Evolutionary conservation across 306 rosid genomes (phyloP).

Genomic region (Lithocarpus polystachyus): DNA sequence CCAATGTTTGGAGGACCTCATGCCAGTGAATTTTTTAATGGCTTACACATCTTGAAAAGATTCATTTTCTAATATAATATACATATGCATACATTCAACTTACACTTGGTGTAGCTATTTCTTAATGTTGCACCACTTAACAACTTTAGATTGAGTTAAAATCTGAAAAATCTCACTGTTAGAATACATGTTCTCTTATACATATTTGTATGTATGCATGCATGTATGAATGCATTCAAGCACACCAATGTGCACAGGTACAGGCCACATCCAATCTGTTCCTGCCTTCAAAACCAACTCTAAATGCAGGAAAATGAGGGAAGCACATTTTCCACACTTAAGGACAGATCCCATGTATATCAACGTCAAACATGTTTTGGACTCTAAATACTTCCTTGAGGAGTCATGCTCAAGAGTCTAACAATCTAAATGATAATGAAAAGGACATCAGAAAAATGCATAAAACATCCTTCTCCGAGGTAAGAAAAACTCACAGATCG

Average conservation of each 20-base stretch:
- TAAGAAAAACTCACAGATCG: constrained; percentile 42
- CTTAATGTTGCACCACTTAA: background rate
- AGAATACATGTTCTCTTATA: background rate
- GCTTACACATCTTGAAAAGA: background rate
- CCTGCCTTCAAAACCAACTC: background rate
- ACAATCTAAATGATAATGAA: background rate
- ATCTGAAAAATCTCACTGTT: background rate
- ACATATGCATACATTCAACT: background rate
- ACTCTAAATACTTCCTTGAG: background rate
- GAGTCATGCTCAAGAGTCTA: constrained; percentile 3
- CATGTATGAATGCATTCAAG: background rate
- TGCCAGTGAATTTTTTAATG: background rate
- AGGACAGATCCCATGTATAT: background rate
- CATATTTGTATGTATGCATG: background rate
- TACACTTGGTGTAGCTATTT: background rate
- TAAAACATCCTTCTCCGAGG: constrained; percentile 25
- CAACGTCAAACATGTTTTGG: background rate
- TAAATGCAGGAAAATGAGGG: background rate
- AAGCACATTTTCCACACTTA: background rate
- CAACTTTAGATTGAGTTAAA: background rate
- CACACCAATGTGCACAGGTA: background rate
- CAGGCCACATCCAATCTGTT: background rate
- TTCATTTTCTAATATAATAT: background rate
- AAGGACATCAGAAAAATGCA: constrained; percentile 4
- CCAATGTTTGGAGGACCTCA: background rate